Evolutionary conservation across 148 eudicot species (phyloP), one percentile per base, ranked within the genome.

Genomic region (Gaultheria prostrata): DNA sequence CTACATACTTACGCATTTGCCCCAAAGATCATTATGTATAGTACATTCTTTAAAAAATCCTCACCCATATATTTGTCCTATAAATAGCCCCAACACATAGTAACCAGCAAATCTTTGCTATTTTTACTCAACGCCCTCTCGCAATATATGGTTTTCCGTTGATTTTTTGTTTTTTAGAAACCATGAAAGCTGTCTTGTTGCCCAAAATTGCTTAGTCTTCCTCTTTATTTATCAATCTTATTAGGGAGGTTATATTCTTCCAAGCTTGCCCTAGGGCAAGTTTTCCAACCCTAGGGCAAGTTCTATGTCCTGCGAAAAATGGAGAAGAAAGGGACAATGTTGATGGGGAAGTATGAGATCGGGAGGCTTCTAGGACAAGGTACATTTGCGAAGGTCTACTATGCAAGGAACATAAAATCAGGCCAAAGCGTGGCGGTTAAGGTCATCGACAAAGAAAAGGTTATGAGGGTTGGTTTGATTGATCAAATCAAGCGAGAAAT

Each of bases 401-500:
- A 90, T 81, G 98, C 89, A 0, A 76, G 94, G 17, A 84, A 89
- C 81, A 43, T 95, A 26, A 77, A 81, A 8, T 86, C 92, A 0
- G 90, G 91, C 17, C 89, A 90, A 77, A 88, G 89, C 63, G 94
- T 92, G 46, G 98, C 97, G 1, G 89, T 93, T 39, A 95, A 95
- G 49, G 86, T 93, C 70, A 89, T 95, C 51, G 91, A 92, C 85
- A 95, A 93, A 74, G 97, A 88, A 76, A 93, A 92, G 83, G 81
- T 95, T 11, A 32, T 87, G 82, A 89, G 78, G 56, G 92, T 87
- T 0, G 97, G 97, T 0, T 63, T 95, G 80, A 92, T 91, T 24
- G 89, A 92, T 61, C 97, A 93, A 70, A 93, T 90, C 76, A 95
- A 93, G 86, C 84, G 98, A 3, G 98, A 93, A 73, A 93, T 95